Percentiles rank a stretch among this genome's conserved stretches.
Conservation (phyloP, 768 basidiomycete genomes). For the Melanogaster broomeanus region DNA sequence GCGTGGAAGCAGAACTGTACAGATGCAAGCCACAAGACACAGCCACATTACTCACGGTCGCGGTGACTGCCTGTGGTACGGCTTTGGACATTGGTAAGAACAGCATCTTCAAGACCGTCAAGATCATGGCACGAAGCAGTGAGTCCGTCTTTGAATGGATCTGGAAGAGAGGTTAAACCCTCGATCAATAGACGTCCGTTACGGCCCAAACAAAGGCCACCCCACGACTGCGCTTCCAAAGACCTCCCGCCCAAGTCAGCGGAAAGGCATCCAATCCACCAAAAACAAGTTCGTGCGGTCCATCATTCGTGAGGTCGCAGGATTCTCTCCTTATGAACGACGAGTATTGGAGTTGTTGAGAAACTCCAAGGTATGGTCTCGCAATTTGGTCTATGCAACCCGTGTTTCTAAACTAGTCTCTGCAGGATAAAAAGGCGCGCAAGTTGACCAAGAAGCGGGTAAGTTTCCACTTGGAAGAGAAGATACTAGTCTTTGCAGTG, state of each 20-base stretch:
- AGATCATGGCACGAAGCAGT: slow-evolving; percentile 80
- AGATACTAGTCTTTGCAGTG: background rate
- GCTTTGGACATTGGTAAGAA: slow-evolving; percentile 24
- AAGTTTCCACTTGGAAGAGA: slow-evolving; percentile 33
- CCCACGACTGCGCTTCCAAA: slow-evolving; percentile 84
- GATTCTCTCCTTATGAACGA: slow-evolving; percentile 97
- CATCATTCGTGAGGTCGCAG: slow-evolving; percentile 94
- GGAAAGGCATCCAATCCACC: slow-evolving; percentile 88
- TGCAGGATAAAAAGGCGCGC: slow-evolving; percentile 96
- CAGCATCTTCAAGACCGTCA: slow-evolving; percentile 51
- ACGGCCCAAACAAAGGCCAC: slow-evolving; percentile 86
- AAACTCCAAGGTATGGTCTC: slow-evolving; percentile 83
- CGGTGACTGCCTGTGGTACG: slow-evolving; percentile 16
- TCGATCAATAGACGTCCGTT: slow-evolving; percentile 66
- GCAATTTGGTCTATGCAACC: background rate
- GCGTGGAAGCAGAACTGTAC: slow-evolving; percentile 49
- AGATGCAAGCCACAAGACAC: slow-evolving; percentile 52
- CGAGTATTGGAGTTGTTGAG: slow-evolving; percentile 97
- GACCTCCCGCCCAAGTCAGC: slow-evolving; percentile 76
- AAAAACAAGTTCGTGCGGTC: slow-evolving; percentile 94
- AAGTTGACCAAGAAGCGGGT: slow-evolving; percentile 99
- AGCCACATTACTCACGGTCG: slow-evolving; percentile 42
- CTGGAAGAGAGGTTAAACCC: slow-evolving; percentile 5
- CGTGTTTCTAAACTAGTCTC: background rate
- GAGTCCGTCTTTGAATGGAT: slow-evolving; percentile 34